phyloP scores from a whole-genome alignment of 2,329 filamentous ascomycete species.

The Hymenoscyphus occultus region DNA sequence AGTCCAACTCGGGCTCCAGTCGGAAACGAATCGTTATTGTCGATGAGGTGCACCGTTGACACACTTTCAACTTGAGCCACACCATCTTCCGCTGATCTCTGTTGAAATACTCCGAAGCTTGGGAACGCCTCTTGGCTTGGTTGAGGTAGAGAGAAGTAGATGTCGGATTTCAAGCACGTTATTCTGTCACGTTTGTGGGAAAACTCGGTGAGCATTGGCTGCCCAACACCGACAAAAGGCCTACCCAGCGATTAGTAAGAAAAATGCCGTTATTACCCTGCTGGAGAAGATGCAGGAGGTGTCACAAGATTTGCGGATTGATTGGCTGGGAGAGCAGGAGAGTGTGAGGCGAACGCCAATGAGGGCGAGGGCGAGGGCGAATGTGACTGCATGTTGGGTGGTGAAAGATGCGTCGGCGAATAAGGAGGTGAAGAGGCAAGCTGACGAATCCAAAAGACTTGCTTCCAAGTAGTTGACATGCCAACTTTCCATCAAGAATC shows the following conservation, averaged over 20 bases:
- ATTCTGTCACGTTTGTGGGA: not conserved
- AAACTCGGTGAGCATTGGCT: not conserved
- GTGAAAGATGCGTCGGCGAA: not conserved
- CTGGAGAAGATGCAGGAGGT: slow-evolving; percentile 3
- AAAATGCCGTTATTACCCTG: slow-evolving; percentile 15
- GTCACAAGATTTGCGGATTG: slow-evolving; percentile 1
- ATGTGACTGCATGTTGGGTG: not conserved
- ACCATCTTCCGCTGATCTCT: not conserved
- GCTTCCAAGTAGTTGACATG: not conserved
- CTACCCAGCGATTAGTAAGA: slow-evolving; percentile 20
- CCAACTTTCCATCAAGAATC: not conserved
- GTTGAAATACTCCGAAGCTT: not conserved
- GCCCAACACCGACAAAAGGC: not conserved
- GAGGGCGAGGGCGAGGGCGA: slow-evolving; percentile 14
- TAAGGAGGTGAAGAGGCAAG: not conserved
- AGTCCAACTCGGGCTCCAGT: not conserved
- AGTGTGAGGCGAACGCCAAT: slow-evolving; percentile 11
- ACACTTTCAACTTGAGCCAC: no score
- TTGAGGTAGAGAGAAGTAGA: no score
- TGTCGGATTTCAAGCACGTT: no score
- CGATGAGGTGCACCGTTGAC: not conserved
- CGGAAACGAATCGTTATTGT: not conserved
- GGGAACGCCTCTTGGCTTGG: no score
- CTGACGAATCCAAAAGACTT: not conserved
- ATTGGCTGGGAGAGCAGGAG: slow-evolving; percentile 4